Evolutionary conservation across 208 protist genomes (phyloP), one percentile per base, ranked within the genome.

Genomic region (Acanthamoeba healyi): DNA sequence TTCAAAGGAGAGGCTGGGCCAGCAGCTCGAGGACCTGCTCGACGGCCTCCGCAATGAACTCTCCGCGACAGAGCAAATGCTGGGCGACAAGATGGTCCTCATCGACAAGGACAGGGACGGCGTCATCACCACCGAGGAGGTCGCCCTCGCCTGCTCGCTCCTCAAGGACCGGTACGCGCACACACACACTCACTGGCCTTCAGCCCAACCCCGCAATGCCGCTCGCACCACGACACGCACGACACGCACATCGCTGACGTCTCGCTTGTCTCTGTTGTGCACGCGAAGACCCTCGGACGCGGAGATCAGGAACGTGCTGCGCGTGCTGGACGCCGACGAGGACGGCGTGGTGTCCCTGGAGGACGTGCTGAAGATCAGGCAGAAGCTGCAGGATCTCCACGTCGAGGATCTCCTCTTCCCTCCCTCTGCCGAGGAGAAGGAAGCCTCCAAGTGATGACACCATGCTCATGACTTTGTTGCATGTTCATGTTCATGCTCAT

Each of bases 91-190:
- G 49, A 72, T 93, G 63, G 49, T 46, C 40, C 34, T 93, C 61
- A 93, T 93, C 63, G 88, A 93, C 65, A 79, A 72, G 44, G 88
- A 93, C 88, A 42, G 34, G 26, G 88, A 93, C 36, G 88, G 88
- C 88, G 88, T 93, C 42, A 93, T 93, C 44, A 93, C 63, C 61
- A 93, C 88, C 26, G 63, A 93, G 36, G 88, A 93, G 74, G 74
- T 84, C 44, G 74, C 74, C 36, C 74, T 84, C 74, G 74, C 74
- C 44, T 84, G 74, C 44, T 84, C 74, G 42, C 74, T 84, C 29
- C 74, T 84, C 24, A 84, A 84, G 74, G 74, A 84, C 26, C 74
- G 74, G 74, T 84, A 84, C 56, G 6, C 2, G 14, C 26, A 15
- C 7, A 15, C 7, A 26, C 10, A 0, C 22, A 24, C 40, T 63